Evolutionary conservation across 192 early-diverging fungal species (phyloP).

Genomic region (Geosiphon pyriformis): DNA sequence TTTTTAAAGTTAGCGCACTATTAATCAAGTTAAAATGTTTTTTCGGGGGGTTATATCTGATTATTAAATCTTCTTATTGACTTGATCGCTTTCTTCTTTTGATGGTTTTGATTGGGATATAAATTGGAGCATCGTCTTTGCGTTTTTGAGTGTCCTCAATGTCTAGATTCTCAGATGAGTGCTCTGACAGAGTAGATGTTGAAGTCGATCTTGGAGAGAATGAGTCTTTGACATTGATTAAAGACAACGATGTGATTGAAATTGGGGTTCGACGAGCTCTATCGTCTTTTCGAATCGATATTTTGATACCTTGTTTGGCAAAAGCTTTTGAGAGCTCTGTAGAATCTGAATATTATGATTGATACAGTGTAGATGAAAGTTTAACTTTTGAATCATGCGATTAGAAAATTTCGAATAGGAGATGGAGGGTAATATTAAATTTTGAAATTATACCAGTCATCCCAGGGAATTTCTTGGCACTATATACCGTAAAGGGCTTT

Average conservation of each 20-base stretch:
- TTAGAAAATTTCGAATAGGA: not conserved
- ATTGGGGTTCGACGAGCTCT: no score
- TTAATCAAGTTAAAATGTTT: no score
- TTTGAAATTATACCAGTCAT: constrained; percentile 56
- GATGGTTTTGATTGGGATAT: not conserved
- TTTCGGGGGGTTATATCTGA: no score
- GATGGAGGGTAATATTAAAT: not conserved
- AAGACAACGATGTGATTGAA: no score
- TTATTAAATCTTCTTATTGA: not conserved
- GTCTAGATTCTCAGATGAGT: no score
- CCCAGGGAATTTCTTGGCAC: constrained; percentile 73
- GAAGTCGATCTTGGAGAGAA: not conserved
- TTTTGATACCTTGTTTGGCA: constrained; percentile 73
- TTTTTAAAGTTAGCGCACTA: no score
- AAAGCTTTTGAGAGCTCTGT: constrained; percentile 68
- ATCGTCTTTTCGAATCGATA: constrained; percentile 61
- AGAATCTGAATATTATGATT: constrained; percentile 49
- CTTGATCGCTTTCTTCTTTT: not conserved
- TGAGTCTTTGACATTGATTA: not conserved
- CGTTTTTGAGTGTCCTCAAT: not conserved
- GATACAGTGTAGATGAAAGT: not conserved
- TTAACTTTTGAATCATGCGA: not conserved
- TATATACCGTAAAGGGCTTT: constrained; percentile 64
- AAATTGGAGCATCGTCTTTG: not conserved
- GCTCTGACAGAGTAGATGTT: not conserved